phyloP scores from a whole-genome alignment of 345 rosid species.

The Salix brachista region DNA sequence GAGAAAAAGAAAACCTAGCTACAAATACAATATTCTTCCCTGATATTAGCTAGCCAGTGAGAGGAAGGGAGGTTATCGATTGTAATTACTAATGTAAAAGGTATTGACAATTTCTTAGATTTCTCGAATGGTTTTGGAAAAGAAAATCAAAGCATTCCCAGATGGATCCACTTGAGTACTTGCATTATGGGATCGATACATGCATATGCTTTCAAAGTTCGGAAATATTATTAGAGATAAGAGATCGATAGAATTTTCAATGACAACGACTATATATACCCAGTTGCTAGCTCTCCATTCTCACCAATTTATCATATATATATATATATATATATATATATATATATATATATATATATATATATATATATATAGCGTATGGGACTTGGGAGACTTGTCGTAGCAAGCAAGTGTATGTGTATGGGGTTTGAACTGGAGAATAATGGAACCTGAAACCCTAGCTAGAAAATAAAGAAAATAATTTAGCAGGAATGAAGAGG shows the following conservation, averaged over 20 bases:
- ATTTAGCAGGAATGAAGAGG: neutral
- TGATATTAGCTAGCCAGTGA: neutral
- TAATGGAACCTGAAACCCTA: too few species aligned
- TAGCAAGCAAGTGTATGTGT: too few species aligned
- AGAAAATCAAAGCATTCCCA: slow-evolving; percentile 14
- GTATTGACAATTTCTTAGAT: slow-evolving; percentile 12
- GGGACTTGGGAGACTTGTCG: too few species aligned
- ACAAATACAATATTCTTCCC: too few species aligned
- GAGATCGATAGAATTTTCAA: slow-evolving; percentile 30
- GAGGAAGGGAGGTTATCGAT: neutral
- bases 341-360: neutral
- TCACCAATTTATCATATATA: neutral
- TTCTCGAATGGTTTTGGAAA: slow-evolving; percentile 4
- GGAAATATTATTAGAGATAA: neutral
- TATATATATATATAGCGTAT: neutral
- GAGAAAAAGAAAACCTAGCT: slow-evolving; percentile 6
- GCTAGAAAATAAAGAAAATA: neutral
- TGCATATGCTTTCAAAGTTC: neutral
- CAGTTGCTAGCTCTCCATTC: neutral
- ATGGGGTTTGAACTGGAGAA: too few species aligned
- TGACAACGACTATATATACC: slow-evolving; percentile 25
- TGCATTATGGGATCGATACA: slow-evolving; percentile 2
- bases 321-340: too few species aligned
- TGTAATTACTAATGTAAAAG: neutral
- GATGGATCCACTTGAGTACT: slow-evolving; percentile 27